Conservation (phyloP, 2,329 filamentous ascomycete species). For the Cytospora chrysosperma region DNA sequence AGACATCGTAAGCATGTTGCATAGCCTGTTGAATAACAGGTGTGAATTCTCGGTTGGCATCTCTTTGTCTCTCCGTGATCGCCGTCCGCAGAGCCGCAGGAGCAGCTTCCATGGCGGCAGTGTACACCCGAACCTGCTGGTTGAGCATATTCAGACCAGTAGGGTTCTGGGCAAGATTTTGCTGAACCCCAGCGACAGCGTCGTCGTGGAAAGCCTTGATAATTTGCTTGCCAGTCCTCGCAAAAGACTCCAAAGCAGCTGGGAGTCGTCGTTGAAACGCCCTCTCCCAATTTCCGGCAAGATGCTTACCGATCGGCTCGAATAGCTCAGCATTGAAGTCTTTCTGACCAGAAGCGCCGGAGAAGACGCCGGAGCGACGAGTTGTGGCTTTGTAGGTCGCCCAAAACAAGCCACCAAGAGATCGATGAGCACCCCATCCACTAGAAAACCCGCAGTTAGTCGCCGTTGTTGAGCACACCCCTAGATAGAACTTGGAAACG, state of each 20-base stretch:
- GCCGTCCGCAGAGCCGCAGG: conserved; percentile 32
- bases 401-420: conserved; percentile 28
- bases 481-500: neutral
- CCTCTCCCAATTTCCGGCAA: conserved; percentile 30
- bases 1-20: conserved; percentile 44
- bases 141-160: conserved; percentile 26
- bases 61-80: conserved; percentile 48
- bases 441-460: conserved; percentile 18
- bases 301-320: conserved; percentile 26
- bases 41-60: conserved; percentile 53
- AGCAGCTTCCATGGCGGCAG: conserved; percentile 39
- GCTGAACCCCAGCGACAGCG: neutral
- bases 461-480: neutral
- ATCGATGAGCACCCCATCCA: conserved; percentile 27
- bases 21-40: conserved; percentile 48
- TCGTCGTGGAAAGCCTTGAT: conserved; percentile 26
- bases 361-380: conserved; percentile 26
- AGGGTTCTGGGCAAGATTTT: conserved; percentile 15
- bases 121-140: conserved; percentile 29
- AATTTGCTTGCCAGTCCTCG: neutral
- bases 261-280: conserved; percentile 31
- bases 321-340: conserved; percentile 33
- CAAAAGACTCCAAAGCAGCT: conserved; percentile 10
- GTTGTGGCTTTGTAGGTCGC: conserved; percentile 32
- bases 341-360: conserved; percentile 22